Percentiles rank a stretch among this genome's conserved stretches.
These are phyloP conservation scores for Aspergillus fumigatus DNA, from an alignment of 2,329 filamentous ascomycete genomes.

Conservation along the genomic window DNA sequence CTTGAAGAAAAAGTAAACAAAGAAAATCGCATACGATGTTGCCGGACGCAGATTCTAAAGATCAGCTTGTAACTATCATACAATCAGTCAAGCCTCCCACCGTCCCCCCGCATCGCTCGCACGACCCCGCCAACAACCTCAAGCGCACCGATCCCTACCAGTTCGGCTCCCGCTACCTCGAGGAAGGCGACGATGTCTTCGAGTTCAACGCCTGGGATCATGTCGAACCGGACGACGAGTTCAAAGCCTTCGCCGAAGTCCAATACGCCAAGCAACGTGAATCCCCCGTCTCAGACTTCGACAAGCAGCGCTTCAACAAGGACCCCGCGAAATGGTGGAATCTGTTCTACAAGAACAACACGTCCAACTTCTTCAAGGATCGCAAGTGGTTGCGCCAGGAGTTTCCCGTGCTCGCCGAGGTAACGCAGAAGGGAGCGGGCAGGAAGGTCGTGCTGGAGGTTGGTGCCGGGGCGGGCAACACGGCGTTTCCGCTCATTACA, in stretches of 20 bases:
- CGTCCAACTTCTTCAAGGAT: constrained; percentile 97
- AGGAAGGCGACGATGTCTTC: constrained; percentile 83
- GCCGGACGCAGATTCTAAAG: constrained; percentile 10
- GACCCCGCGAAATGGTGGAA: constrained; percentile 98
- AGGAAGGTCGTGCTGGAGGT: constrained; percentile 75
- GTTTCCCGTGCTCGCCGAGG: constrained; percentile 78
- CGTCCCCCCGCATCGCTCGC: constrained; percentile 61
- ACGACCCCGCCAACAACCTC: constrained; percentile 65
- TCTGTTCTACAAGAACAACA: constrained; percentile 96
- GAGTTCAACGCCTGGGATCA: constrained; percentile 99
- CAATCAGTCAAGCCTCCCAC: constrained; percentile 44
- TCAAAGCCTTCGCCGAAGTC: constrained; percentile 76
- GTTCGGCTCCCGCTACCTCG: constrained; percentile 84
- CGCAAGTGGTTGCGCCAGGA: constrained; percentile 96
- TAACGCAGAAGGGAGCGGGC: constrained; percentile 67
- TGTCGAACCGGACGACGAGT: constrained; percentile 84
- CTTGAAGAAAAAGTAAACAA: background rate
- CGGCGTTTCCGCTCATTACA: constrained; percentile 83
- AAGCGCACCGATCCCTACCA: constrained; percentile 92
- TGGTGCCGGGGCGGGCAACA: constrained; percentile 93
- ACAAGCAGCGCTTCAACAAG: constrained; percentile 82
- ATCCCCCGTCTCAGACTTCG: constrained; percentile 85
- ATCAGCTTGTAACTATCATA: constrained; percentile 29
- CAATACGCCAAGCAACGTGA: constrained; percentile 83
- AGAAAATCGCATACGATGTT: background rate